A percentile compares a stretch with the other conserved stretches of the same genome.
Evolutionary conservation across 768 basidiomycete genomes (phyloP).

Genomic region (Mycena alexandri): DNA sequence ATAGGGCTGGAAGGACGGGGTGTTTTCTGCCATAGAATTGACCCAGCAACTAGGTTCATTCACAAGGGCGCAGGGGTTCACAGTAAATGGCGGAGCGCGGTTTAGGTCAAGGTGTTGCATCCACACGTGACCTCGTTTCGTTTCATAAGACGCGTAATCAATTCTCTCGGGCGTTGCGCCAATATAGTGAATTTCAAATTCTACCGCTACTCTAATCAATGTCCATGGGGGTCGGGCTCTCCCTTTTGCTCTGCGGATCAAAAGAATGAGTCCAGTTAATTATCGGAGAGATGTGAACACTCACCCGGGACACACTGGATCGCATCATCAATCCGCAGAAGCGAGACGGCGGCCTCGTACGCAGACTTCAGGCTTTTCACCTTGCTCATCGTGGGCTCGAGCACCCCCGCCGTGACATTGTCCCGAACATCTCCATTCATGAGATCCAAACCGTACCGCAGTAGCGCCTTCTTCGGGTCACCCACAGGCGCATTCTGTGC

Average conservation of each 20-base stretch:
- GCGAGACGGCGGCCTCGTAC: constrained; percentile 94
- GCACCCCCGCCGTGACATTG: constrained; percentile 91
- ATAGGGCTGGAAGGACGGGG: constrained; percentile 39
- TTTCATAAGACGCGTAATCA: background rate
- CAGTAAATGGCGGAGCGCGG: background rate
- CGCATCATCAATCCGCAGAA: constrained; percentile 96
- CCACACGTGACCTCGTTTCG: constrained; percentile 26
- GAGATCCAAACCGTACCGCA: constrained; percentile 95
- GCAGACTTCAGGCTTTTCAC: constrained; percentile 97
- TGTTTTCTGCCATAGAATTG: constrained; percentile 25
- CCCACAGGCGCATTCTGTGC: constrained; percentile 92
- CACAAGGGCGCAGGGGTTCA: constrained; percentile 1
- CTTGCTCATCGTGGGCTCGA: constrained; percentile 98
- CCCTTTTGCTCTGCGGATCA: constrained; percentile 71
- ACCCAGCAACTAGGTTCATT: constrained; percentile 17
- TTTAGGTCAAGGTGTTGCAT: background rate
- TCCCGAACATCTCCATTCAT: constrained; percentile 95
- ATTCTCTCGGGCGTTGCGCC: background rate
- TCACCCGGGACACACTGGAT: constrained; percentile 90
- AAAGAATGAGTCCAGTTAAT: constrained; percentile 37
- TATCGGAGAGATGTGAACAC: constrained; percentile 43
- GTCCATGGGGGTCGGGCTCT: constrained; percentile 82
- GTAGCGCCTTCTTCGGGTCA: constrained; percentile 90
- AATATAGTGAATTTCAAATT: constrained; percentile 6
- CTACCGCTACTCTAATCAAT: constrained; percentile 54